A percentile compares a stretch with the other conserved stretches of the same genome.
phyloP scores from a whole-genome alignment of 139 green algal species.

The Volvox africanus region DNA sequence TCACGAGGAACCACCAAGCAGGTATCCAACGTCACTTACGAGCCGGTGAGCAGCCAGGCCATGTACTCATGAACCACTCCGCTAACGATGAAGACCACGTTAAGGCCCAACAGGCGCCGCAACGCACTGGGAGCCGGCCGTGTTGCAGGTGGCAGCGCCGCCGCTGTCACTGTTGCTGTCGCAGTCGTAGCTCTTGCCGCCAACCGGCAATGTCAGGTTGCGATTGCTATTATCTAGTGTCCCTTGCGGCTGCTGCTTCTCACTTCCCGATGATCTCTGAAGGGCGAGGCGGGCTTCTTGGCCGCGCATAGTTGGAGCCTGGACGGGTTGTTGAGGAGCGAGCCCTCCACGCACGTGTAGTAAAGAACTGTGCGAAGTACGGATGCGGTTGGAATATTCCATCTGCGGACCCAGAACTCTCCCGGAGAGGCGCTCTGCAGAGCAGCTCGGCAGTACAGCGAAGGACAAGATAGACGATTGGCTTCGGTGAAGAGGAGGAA shows the following conservation, averaged over 20 bases:
- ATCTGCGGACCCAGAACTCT: slow-evolving; percentile 65
- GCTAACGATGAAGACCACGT: slow-evolving; percentile 42
- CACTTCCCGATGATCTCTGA: background rate
- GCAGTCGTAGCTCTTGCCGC: too few relatives aligned
- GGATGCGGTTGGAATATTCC: slow-evolving; percentile 61
- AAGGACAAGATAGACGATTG: too few relatives aligned
- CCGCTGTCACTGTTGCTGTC: background rate
- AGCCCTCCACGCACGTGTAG: slow-evolving; percentile 56
- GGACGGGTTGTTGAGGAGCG: background rate
- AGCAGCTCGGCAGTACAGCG: too few relatives aligned
- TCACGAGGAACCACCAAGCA: too few relatives aligned
- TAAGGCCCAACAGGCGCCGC: background rate
- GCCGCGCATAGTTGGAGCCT: too few relatives aligned
- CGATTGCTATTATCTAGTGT: background rate
- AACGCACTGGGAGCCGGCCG: background rate
- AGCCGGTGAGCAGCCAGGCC: background rate
- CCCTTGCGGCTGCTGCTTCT: background rate
- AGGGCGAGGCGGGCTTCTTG: too few relatives aligned
- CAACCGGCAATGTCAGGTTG: background rate
- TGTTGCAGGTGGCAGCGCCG: background rate
- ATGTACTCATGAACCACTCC: slow-evolving; percentile 58
- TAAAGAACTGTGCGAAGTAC: slow-evolving; percentile 58
- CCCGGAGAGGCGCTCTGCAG: slow-evolving; percentile 34
- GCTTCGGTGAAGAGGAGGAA: too few relatives aligned
- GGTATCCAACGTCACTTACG: background rate